These are phyloP conservation scores for Trametes gibbosa DNA, from an alignment of 768 basidiomycete genomes.

Conservation along the genomic window DNA sequence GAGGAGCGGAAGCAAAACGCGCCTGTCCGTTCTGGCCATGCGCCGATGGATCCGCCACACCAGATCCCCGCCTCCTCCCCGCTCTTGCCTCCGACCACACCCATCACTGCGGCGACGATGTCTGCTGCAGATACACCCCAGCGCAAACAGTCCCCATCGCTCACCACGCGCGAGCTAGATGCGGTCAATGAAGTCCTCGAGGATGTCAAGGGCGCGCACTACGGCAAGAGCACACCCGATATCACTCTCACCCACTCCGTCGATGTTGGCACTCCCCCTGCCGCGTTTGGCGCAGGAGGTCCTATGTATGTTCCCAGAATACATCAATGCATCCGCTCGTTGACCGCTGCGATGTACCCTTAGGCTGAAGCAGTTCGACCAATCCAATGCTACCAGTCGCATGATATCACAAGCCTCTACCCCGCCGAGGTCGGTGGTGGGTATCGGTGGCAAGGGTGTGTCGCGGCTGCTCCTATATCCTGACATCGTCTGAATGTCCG, in stretches of 20 bases:
- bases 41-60: neutral
- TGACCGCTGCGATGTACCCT: neutral
- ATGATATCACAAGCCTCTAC: constrained; percentile 72
- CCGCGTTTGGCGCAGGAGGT: constrained; percentile 70
- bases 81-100: neutral
- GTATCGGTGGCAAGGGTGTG: constrained; percentile 85
- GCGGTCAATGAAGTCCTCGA: constrained; percentile 51
- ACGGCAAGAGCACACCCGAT: constrained; percentile 29
- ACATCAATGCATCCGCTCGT: neutral
- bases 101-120: constrained; percentile 4
- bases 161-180: constrained; percentile 45
- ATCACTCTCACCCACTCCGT: constrained; percentile 5
- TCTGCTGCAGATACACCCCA: constrained; percentile 21
- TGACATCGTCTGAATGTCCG: neutral
- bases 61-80: neutral
- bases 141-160: constrained; percentile 10
- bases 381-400: constrained; percentile 67
- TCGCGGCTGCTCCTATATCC: constrained; percentile 2
- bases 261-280: constrained; percentile 38
- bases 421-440: constrained; percentile 72
- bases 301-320: constrained; percentile 47
- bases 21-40: constrained; percentile 4
- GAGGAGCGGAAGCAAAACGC: constrained; percentile 10
- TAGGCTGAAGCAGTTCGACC: constrained; percentile 80
- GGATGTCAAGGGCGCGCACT: constrained; percentile 48